These are phyloP conservation scores for Apiospora phragmitis DNA, from an alignment of 2,329 filamentous ascomycete species.

Conservation along the genomic window DNA sequence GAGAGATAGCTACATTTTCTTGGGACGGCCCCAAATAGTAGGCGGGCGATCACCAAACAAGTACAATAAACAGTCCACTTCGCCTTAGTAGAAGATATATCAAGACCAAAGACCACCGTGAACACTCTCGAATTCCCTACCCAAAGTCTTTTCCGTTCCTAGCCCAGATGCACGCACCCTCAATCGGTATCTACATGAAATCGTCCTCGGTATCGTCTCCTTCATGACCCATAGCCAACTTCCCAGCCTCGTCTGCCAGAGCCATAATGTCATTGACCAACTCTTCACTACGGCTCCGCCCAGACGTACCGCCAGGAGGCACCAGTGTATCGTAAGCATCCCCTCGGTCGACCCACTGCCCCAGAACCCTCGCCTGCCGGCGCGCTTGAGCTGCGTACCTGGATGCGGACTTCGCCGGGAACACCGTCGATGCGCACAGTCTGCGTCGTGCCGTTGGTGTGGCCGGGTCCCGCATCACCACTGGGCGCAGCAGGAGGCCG, in stretches of 20 bases:
- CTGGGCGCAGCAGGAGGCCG: conserved; percentile 23
- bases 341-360: background rate
- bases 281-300: conserved; percentile 29
- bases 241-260: conserved; percentile 23
- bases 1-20: background rate
- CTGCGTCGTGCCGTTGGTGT: conserved; percentile 28
- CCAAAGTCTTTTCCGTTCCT: background rate
- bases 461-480: conserved; percentile 25
- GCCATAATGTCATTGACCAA: conserved; percentile 34
- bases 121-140: background rate
- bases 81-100: background rate
- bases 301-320: background rate
- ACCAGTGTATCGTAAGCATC: background rate
- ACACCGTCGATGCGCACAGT: conserved; percentile 57
- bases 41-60: background rate
- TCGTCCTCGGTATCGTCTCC: conserved; percentile 16
- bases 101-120: background rate
- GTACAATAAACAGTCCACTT: background rate
- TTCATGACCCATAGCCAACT: conserved; percentile 18
- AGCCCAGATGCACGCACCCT: background rate
- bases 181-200: conserved; percentile 13
- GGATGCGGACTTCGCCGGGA: conserved; percentile 56
- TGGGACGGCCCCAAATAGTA: background rate
- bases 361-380: conserved; percentile 21
- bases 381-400: conserved; percentile 42